phyloP scores from a whole-genome alignment of 2,329 filamentous ascomycete genomes.

The Fusarium sp. region DNA sequence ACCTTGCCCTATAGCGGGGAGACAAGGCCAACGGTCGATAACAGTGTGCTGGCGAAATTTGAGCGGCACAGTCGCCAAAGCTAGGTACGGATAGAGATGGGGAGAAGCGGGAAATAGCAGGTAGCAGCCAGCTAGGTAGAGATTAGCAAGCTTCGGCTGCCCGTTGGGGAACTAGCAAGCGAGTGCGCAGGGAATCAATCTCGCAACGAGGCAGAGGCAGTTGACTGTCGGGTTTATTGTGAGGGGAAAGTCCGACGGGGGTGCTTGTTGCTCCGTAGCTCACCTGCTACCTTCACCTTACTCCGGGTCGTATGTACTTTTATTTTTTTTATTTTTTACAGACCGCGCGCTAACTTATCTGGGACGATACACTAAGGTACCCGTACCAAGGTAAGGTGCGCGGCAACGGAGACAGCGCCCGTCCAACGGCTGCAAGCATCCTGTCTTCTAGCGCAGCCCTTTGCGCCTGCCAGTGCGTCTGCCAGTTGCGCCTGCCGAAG shows the following conservation, averaged over 20 bases:
- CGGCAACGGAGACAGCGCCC: conserved; percentile 33
- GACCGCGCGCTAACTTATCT: conserved; percentile 1
- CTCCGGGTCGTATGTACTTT: no score
- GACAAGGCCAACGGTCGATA: conserved; percentile 19
- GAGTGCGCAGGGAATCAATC: neutral
- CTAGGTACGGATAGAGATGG: conserved; percentile 4
- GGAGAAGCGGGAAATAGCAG: neutral
- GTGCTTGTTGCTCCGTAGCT: neutral
- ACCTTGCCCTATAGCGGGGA: conserved; percentile 23
- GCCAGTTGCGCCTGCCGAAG: conserved; percentile 40
- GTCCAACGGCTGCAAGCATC: conserved; percentile 35
- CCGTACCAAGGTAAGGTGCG: conserved; percentile 29
- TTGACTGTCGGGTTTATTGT: no score
- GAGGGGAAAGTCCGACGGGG: no score
- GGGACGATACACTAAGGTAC: neutral
- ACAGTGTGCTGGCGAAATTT: neutral
- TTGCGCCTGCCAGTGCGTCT: conserved; percentile 35
- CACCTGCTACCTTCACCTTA: no score
- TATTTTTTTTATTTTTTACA: no score
- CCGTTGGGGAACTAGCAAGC: conserved; percentile 8
- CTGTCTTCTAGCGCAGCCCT: conserved; percentile 39
- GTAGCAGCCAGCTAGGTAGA: neutral
- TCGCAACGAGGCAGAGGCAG: no score
- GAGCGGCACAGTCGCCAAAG: conserved; percentile 16
- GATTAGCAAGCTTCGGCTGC: no score